Percentiles rank a stretch among this genome's conserved stretches.
Conservation (phyloP, 257 asterid species). For the Capsicum baccatum region DNA sequence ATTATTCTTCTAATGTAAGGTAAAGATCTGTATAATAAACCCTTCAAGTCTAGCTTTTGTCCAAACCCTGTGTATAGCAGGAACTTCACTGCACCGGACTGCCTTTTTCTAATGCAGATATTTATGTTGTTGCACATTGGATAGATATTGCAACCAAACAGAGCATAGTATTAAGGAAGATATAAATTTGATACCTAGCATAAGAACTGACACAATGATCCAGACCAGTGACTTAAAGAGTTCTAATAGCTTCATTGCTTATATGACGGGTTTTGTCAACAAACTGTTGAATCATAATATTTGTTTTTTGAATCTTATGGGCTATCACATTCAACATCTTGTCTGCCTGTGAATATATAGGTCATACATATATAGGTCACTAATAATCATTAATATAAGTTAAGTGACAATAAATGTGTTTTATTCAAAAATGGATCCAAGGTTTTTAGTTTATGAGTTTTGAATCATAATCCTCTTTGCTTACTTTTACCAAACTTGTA, state of each 20-base stretch:
- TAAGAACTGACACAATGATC: background rate
- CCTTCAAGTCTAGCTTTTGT: too few relatives aligned
- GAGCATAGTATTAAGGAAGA: background rate
- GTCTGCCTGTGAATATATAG: conserved; percentile 44
- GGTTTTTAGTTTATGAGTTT: background rate
- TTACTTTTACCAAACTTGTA: background rate
- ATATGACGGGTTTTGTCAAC: conserved; percentile 38
- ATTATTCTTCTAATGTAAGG: too few relatives aligned
- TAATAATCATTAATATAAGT: background rate
- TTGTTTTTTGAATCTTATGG: conserved; percentile 45
- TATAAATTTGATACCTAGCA: background rate
- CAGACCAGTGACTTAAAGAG: background rate
- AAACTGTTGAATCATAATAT: conserved; percentile 38
- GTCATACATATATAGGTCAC: background rate
- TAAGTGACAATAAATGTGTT: background rate
- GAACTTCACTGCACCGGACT: too few relatives aligned
- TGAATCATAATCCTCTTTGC: background rate
- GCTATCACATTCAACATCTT: conserved; percentile 43
- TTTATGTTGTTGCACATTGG: too few relatives aligned
- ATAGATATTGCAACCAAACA: background rate
- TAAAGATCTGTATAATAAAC: too few relatives aligned
- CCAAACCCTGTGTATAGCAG: too few relatives aligned
- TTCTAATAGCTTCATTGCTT: conserved; percentile 41
- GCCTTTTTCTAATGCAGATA: too few relatives aligned
- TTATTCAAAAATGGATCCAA: background rate